Conservation (phyloP, 495 filamentous ascomycete genomes). For the Jackrogersella multiformis region DNA sequence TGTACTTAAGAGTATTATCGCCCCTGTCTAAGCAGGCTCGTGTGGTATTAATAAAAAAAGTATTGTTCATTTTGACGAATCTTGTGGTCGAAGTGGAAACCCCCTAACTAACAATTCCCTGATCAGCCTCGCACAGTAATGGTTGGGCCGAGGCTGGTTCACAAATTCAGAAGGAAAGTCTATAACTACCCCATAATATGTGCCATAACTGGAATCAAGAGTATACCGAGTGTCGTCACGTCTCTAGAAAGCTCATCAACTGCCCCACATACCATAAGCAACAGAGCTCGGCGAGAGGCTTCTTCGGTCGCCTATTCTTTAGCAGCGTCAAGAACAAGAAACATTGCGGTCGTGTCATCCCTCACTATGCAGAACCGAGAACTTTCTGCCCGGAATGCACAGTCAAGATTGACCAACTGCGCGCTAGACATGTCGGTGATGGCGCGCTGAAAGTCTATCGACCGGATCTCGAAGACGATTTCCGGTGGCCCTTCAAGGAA, state of each 20-base stretch:
- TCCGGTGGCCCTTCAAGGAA: background rate
- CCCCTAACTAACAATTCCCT: background rate
- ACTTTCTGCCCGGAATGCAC: constrained; percentile 34
- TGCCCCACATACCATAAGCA: constrained; percentile 41
- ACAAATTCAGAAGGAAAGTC: background rate
- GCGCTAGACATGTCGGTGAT: constrained; percentile 22
- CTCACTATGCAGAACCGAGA: constrained; percentile 21
- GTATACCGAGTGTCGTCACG: constrained; percentile 39
- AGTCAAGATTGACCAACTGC: constrained; percentile 9
- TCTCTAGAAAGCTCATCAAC: constrained; percentile 31
- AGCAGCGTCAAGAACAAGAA: constrained; percentile 15
- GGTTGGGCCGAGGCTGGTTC: background rate
- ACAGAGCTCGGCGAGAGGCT: constrained; percentile 18
- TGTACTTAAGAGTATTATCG: constrained; percentile 11
- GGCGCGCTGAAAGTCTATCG: constrained; percentile 34
- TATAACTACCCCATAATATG: constrained; percentile 20
- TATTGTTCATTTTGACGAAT: background rate
- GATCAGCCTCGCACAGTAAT: background rate
- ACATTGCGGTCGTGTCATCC: constrained; percentile 41
- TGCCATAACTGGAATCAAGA: constrained; percentile 34
- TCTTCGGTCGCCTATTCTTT: constrained; percentile 25
- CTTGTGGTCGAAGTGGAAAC: background rate
- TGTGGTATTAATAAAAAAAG: background rate
- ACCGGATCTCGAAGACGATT: constrained; percentile 14
- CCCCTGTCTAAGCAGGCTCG: background rate